Evolutionary conservation across 495 filamentous ascomycete genomes (phyloP).

Genomic region (Penicillium coffeae): DNA sequence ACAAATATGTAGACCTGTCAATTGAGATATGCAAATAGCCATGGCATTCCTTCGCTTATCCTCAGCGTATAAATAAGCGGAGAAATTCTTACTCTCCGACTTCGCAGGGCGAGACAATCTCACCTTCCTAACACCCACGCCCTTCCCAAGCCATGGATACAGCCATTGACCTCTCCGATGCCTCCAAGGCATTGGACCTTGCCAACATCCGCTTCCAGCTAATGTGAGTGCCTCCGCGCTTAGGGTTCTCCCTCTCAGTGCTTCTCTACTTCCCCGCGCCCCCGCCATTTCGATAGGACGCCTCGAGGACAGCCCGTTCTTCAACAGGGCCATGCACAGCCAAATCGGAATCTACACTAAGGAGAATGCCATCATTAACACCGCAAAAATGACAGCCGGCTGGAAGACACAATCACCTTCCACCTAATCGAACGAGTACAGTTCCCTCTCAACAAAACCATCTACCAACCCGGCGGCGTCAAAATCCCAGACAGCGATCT

Average conservation of each 20-base stretch:
- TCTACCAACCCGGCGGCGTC: constrained; percentile 80
- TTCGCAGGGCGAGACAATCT: constrained; percentile 11
- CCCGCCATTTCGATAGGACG: constrained; percentile 8
- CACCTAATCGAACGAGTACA: constrained; percentile 97
- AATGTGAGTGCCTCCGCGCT: constrained; percentile 67
- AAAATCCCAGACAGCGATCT: constrained; percentile 66
- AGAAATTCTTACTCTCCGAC: constrained; percentile 11
- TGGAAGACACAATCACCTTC: constrained; percentile 98
- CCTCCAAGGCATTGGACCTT: constrained; percentile 80
- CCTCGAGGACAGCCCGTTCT: too few relatives aligned
- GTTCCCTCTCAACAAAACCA: constrained; percentile 86
- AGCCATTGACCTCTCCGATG: constrained; percentile 81
- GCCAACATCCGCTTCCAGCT: constrained; percentile 92
- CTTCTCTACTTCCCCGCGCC: background rate
- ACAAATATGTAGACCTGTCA: background rate
- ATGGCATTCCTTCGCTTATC: background rate
- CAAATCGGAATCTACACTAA: background rate
- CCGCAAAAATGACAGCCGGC: constrained; percentile 56
- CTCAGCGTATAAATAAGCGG: background rate
- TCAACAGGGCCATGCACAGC: too few relatives aligned
- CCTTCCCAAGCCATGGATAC: constrained; percentile 64
- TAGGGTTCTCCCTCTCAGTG: too few relatives aligned
- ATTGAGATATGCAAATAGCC: background rate
- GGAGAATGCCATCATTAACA: constrained; percentile 6
- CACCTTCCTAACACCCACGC: constrained; percentile 7